Base-by-base conservation (phyloP, 176 grass and related monocot species). In the Tuctoria greenei region DNA sequence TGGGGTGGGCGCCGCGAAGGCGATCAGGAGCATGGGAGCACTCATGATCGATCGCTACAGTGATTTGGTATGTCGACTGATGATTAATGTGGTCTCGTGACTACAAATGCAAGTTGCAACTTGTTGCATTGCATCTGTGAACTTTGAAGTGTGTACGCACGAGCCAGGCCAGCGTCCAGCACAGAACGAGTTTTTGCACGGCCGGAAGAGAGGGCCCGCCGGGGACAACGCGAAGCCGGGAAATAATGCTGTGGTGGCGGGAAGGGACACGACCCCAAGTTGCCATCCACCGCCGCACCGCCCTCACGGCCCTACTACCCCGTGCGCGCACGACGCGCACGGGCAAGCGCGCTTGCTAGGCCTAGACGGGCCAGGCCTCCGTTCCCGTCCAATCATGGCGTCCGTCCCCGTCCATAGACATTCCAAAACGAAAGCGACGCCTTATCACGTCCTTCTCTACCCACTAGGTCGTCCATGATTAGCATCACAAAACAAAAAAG, bases 401-500 rank as follows among this genome's bases (percentile, higher is more conserved):
- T 1, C 55, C 16, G 27, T n/a, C 34, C 51, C 67, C 67, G 59
- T 55, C 63, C 27, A 50, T 63, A 43, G 57, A 35, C 27, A 59
- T 66, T 66, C 75, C 44, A 38, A 47, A 50, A 77, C 20, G n/a
- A 40, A 78, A 17, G 45, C 45, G 4, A 26, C 34, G 34, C 34
- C 74, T 52, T 77, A 54, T 65, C 44, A 77, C 61, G 45, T 25
- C 74, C n/a, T 77, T 25, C 18, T 16, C 34, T 16, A 39, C 40
- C 25, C 13, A 52, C 61, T 34, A 66, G 75, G 34, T 20, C 16
- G 17, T 25, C 28, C 51, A 79, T 58, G 50, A 68, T 68, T 38
- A 64, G 43, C 4, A 0, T 52, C 39, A 37, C 58, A 63, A 17
- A 49, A 38, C 78, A 80, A 4, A 15, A 4, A 67, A 15, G 3